phyloP scores from a whole-genome alignment of 2,329 filamentous ascomycete species.

The Aspergillus puulaauensis region DNA sequence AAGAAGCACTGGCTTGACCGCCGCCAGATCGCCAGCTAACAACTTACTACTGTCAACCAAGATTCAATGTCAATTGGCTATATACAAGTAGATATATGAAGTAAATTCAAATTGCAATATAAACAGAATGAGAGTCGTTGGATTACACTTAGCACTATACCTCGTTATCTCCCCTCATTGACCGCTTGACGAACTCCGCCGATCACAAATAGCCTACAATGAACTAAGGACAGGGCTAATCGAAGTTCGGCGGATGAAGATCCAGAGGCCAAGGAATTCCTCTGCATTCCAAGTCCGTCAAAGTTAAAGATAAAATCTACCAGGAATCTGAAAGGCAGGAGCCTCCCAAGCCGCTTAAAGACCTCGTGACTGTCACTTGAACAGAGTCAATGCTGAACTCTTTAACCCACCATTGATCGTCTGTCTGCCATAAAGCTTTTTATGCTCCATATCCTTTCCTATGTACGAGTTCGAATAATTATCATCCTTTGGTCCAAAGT shows the following conservation, averaged over 20 bases:
- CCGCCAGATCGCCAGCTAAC: background rate
- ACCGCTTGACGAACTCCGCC: background rate
- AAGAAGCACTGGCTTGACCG: background rate
- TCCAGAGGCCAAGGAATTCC: background rate
- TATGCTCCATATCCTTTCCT: background rate
- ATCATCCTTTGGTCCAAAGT: background rate
- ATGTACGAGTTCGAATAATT: background rate
- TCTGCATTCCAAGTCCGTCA: background rate
- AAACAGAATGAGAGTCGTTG: background rate
- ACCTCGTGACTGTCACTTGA: background rate
- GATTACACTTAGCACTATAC: background rate
- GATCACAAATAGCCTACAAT: background rate
- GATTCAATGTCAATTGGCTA: background rate
- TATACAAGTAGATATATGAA: background rate
- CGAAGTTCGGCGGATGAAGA: background rate
- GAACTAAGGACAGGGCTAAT: background rate
- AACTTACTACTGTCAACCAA: background rate
- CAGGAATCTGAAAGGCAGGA: background rate
- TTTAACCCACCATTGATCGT: background rate
- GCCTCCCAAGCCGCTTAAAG: background rate
- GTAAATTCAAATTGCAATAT: background rate
- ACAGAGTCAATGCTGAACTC: background rate
- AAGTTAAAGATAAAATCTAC: background rate
- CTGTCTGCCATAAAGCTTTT: background rate
- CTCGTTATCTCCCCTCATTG: background rate